These are phyloP conservation scores for Scheffersomyces lignosus DNA, from an alignment of 805 yeast species.

Conservation along the genomic window DNA sequence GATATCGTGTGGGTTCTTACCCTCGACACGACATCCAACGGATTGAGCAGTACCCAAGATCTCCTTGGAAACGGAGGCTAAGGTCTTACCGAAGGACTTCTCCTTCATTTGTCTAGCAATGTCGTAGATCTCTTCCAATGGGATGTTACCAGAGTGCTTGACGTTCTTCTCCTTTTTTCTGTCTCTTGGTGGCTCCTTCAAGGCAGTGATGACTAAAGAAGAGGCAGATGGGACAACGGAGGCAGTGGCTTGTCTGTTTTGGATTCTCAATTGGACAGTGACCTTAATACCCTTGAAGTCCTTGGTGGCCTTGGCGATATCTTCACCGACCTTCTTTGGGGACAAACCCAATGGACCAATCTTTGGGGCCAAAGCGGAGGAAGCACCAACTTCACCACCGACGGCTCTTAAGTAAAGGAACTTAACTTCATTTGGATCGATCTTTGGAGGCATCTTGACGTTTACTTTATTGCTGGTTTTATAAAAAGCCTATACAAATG, in stretches of 20 bases:
- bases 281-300: constrained; percentile 99
- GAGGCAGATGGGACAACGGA: constrained; percentile 99
- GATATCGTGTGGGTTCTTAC: constrained; percentile 98
- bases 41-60: constrained; percentile 99
- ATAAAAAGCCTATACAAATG: constrained; percentile 2
- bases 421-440: constrained; percentile 98
- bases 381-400: constrained; percentile 99
- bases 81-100: constrained; percentile 96
- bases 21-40: constrained; percentile 98
- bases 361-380: constrained; percentile 99
- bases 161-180: constrained; percentile 99
- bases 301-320: constrained; percentile 99
- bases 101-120: constrained; percentile 97
- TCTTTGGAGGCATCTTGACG: constrained; percentile 87
- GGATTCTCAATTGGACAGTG: constrained; percentile 97
- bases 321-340: constrained; percentile 99
- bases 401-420: constrained; percentile 99
- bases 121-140: constrained; percentile 93
- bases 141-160: constrained; percentile 98
- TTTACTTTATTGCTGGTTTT: not conserved
- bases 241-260: constrained; percentile 99
- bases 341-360: constrained; percentile 99
- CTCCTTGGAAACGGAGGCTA: constrained; percentile 97
- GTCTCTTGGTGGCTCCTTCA: constrained; percentile 99
- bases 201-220: constrained; percentile 96